Conservation (phyloP, 495 filamentous ascomycete genomes). For the Parmelia sp. region DNA sequence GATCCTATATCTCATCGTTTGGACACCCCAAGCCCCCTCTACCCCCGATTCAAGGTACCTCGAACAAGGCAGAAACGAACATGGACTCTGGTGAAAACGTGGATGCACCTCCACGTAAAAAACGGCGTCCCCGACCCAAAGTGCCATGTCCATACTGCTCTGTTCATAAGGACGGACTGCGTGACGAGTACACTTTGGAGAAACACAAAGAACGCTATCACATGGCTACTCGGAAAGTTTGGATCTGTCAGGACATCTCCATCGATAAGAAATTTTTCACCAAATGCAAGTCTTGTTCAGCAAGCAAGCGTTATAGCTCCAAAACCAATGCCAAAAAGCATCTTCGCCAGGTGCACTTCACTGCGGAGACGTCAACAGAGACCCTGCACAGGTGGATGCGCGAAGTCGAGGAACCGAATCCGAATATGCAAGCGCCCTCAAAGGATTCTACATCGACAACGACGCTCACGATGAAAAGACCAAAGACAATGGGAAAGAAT, state of each 20-base stretch:
- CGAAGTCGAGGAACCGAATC: conserved; percentile 14
- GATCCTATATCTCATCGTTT: background rate
- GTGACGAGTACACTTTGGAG: conserved; percentile 12
- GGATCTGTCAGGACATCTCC: conserved; percentile 16
- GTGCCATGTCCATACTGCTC: conserved; percentile 5
- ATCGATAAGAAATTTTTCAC: conserved; percentile 14
- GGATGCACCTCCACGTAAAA: background rate
- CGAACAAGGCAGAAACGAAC: background rate
- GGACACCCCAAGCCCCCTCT: background rate
- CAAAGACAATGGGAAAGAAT: background rate
- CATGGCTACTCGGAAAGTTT: conserved; percentile 8
- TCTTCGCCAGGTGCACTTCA: conserved; percentile 13
- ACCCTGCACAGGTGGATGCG: conserved; percentile 11
- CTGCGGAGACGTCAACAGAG: background rate
- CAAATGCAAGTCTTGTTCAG: conserved; percentile 12
- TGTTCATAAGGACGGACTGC: background rate
- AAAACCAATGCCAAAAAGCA: conserved; percentile 2
- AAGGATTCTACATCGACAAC: background rate
- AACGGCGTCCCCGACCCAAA: conserved; percentile 6
- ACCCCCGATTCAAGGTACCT: background rate
- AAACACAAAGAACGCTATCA: conserved; percentile 16
- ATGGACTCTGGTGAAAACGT: background rate
- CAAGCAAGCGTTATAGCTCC: conserved; percentile 9
- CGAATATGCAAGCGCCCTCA: background rate
- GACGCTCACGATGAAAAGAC: background rate